These are phyloP conservation scores for Rosa rugosa DNA, from an alignment of 306 rosid genomes.

Conservation along the genomic window DNA sequence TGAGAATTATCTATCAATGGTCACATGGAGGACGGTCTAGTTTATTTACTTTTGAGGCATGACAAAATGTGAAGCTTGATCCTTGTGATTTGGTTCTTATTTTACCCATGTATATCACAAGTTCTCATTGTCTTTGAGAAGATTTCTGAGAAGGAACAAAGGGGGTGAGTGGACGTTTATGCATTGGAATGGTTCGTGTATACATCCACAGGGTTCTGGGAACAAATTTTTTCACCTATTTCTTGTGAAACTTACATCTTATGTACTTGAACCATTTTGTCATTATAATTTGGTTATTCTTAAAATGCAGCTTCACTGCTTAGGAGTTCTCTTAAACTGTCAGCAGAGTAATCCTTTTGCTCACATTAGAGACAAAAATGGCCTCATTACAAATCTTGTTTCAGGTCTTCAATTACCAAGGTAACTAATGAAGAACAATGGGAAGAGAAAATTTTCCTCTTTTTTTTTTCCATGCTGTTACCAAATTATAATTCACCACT, in stretches of 20 bases:
- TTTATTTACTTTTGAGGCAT: not conserved
- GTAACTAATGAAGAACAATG: conserved; percentile 37
- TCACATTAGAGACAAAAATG: conserved; percentile 48
- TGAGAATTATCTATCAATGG: not conserved
- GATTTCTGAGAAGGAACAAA: not conserved
- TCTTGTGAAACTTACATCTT: not conserved
- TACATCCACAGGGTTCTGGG: not conserved
- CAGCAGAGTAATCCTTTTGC: conserved; percentile 47
- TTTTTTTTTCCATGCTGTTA: conserved; percentile 1
- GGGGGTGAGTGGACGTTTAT: not conserved
- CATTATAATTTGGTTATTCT: not conserved
- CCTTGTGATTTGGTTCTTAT: not conserved
- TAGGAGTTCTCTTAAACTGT: conserved; percentile 70
- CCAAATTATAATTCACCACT: conserved; percentile 4
- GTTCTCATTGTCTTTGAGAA: not conserved
- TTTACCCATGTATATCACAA: not conserved
- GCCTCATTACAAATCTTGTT: conserved; percentile 66
- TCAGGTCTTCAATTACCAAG: conserved; percentile 87
- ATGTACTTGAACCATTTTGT: not conserved
- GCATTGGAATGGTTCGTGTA: not conserved
- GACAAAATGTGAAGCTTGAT: not conserved
- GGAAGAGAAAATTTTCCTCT: conserved; percentile 8
- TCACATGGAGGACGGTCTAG: not conserved
- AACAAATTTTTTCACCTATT: too few species aligned
- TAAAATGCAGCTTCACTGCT: conserved; percentile 72